Percentiles rank a stretch among this genome's conserved stretches.
These are phyloP conservation scores for Peniophora sp. DNA, from an alignment of 1,284 basidiomycete genomes.

Conservation along the genomic window DNA sequence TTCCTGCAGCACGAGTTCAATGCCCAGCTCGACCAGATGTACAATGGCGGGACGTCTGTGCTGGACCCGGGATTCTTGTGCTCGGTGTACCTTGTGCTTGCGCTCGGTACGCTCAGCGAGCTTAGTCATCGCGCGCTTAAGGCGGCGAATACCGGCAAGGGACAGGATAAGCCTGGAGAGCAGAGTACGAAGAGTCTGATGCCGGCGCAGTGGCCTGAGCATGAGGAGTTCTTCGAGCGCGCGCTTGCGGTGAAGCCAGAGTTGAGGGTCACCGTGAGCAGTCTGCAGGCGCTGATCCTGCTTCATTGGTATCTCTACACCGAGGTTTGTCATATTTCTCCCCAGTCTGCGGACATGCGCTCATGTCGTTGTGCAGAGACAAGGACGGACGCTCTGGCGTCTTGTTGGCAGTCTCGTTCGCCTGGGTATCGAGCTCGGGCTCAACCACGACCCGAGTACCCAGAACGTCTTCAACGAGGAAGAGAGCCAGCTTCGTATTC, in stretches of 20 bases:
- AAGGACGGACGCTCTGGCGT: slow-evolving; percentile 77
- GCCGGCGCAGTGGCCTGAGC: slow-evolving; percentile 66
- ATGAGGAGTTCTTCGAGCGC: slow-evolving; percentile 74
- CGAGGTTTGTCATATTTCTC: slow-evolving; percentile 43
- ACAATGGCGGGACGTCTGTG: slow-evolving; percentile 39
- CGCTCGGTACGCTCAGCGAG: slow-evolving; percentile 73
- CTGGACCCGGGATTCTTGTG: slow-evolving; percentile 73
- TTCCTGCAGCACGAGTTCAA: slow-evolving; percentile 61
- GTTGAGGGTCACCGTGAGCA: slow-evolving; percentile 68
- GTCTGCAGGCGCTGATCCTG: slow-evolving; percentile 71
- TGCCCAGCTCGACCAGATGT: slow-evolving; percentile 52
- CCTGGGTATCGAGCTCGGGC: slow-evolving; percentile 68
- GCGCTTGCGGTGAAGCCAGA: slow-evolving; percentile 72
- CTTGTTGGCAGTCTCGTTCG: slow-evolving; percentile 75
- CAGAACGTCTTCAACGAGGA: slow-evolving; percentile 63
- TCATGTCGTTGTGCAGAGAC: slow-evolving; percentile 42
- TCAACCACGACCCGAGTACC: slow-evolving; percentile 72
- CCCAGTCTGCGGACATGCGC: neutral
- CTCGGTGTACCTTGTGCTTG: slow-evolving; percentile 66
- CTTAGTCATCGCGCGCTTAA: slow-evolving; percentile 54
- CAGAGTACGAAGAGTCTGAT: slow-evolving; percentile 42
- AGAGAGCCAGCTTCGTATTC: slow-evolving; percentile 67
- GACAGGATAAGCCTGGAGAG: neutral
- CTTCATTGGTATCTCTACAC: slow-evolving; percentile 83
- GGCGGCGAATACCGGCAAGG: slow-evolving; percentile 14